Base-by-base conservation (phyloP, 305 asterid species). In the Andrographis paniculata region DNA sequence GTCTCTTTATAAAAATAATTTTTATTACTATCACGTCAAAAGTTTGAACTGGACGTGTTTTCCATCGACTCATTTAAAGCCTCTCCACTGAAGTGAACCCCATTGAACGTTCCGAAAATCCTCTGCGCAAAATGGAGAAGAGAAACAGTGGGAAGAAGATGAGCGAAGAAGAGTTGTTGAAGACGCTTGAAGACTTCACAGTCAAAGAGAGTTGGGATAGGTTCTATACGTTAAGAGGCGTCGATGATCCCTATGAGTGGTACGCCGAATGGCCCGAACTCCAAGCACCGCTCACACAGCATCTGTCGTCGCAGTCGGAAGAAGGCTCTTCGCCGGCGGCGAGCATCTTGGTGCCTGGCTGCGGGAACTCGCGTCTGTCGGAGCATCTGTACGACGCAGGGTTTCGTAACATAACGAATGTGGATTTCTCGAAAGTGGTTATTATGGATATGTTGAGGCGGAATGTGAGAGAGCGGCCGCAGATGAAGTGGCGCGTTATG, bases 401-500 rank as follows among this genome's bases (percentile, higher is more conserved):
- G 0, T 79, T 65, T 57, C 52, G 36, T 68, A 71, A 60, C 46
- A 76, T 85, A 56, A 89, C 79, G 0, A 85, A 82, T 59, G 57
- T 82, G 18, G 95, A 89, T 73, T 89, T 85, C 74, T 89, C 97
- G 0, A 82, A 69, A 23, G 97, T 85, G 24, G 95, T 75, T 45
- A 79, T 89, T 55, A 61, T 75, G 48, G 76, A 74, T 63, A 89
- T 89, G 97, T 45, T 85, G 69, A 70, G 69, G 61, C 64, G 72
- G 68, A 82, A 88, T 66, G 82, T 84, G 58, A 58, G 94, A 60
- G 45, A 50, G 3, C 69, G 97, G 66, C 89, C 87, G 15, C 69
- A 42, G 52, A 88, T 88, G 97, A 82, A 74, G 63, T 82, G 97
- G 95, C 78, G 93, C 42, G 79, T 75, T 33, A 88, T 88, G 97